Evolutionary conservation across 495 filamentous ascomycete genomes (phyloP), one percentile per base, ranked within the genome.

Genomic region (Pyrenula aspistea): DNA sequence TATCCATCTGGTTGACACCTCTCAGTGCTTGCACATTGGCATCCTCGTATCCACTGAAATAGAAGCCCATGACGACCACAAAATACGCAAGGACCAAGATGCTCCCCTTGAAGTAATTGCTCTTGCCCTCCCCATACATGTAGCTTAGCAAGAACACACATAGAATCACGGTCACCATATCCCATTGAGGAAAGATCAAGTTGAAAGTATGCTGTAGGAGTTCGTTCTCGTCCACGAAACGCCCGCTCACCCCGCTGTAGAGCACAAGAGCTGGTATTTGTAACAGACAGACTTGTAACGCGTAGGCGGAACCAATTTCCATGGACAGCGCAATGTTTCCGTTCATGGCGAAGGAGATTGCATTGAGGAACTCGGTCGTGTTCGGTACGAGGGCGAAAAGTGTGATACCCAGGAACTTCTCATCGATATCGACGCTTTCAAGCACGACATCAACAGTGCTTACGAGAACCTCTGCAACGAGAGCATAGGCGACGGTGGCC

Each of bases 281-380:
- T 24, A 99, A 77, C n/a, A 99, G 81, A 69, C 90, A 96, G 56
- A 99, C 93, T 68, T 99, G 93, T 47, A 99, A 77, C 4, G 94
- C 94, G 62, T 99, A 99, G 25, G 92, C 92, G 0, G 90, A 95
- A 60, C 93, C 93, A 60, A 99, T 97, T 67, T 99, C 93, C 94
- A 99, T 97, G 49, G 89, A 95, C 23, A 99, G 77, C 0, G 93
- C 93, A 65, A 99, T 97, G 70, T 99, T 99, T n/a, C 93, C 93
- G 63, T 99, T 97, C 94, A 99, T 99, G 49, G 93, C 93, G 68
- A 99, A 99, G 1, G 91, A 96, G 56, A 99, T 97, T 65, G 94
- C 93, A 67, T 99, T 99, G 74, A 99, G 66, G 64, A 99, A 99
- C 68, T 99, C 93, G 22, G 93, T 99, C 19, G 93, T 97, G 67